Evolutionary conservation across 352 stramenopile genomes (phyloP), one percentile per base, ranked within the genome.

Genomic region (Thraustotheca clavata): DNA sequence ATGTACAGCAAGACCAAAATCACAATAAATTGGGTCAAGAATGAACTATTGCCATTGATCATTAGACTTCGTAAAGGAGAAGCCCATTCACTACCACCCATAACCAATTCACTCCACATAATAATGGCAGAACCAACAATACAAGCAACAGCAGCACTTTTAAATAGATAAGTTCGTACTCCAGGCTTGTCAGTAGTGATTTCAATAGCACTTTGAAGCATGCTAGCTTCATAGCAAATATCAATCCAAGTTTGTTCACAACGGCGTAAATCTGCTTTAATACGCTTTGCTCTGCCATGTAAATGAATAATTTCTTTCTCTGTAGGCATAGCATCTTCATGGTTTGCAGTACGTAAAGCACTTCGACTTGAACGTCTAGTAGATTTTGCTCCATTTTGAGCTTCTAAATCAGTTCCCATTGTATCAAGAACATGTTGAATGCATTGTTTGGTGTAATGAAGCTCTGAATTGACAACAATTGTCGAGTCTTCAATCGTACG

Each of bases 91-190:
- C 22, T 39, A 67, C 71, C 80, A 9, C 68, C 65, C 76, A 90
- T 86, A 0, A 74, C 85, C 31, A 87, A 50, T 49, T 90, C 80
- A 12, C 79, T 75, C 79, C 79, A 90, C 34, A 85, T 49, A n/a
- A 90, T 72, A 48, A 74, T 72, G 3, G 82, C 50, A 22, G 79
- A 86, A n/a, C 69, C 50, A 16, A 77, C 41, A 0, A 81, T n/a
- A 86, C 61, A 54, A 71, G 75, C 5, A 67, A 65, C 1, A 73
- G 71, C 16, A 73, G 67, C 11, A 75, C 40, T 6, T 71, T 67
- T 1, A 69, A 68, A 49, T 71, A 31, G 0, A 47, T 48, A 14
- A 14, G 55, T 24, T 16, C n/a, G 12, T 1, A n/a, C 35, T 11
- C 26, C 24, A 5, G 12, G 36, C 20, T 32, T 18, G n/a, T 18